Conservation (phyloP, 2,329 filamentous ascomycete genomes). For the Fusarium falciforme region DNA sequence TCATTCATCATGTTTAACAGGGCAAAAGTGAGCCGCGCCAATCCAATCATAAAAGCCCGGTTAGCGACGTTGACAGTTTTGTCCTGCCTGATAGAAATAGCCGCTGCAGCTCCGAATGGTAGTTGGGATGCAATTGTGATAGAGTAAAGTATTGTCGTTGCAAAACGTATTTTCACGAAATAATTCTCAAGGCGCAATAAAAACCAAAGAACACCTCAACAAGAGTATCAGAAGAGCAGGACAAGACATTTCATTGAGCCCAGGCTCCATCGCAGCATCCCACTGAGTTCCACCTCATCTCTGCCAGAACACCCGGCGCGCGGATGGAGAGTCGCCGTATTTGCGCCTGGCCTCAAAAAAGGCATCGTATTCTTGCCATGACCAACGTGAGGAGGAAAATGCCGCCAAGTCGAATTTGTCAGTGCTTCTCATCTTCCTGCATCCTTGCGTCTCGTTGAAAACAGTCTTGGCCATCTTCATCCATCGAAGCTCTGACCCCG, state of each 20-base stretch:
- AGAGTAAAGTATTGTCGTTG: background rate
- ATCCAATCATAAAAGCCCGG: background rate
- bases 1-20: background rate
- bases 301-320: background rate
- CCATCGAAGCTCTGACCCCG: background rate
- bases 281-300: background rate
- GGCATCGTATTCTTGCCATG: background rate
- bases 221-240: background rate
- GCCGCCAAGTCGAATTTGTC: background rate
- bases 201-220: background rate
- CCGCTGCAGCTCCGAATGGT: background rate
- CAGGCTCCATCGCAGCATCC: background rate
- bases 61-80: background rate
- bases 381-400: background rate
- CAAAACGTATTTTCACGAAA: background rate
- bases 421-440: background rate
- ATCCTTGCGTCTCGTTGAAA: background rate
- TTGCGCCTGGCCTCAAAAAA: background rate
- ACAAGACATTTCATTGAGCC: background rate
- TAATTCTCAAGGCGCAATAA: no score
- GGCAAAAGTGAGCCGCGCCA: background rate
- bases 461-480: background rate
- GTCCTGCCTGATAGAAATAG: background rate
- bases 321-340: background rate
- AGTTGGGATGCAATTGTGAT: background rate